A percentile compares a stretch with the other conserved stretches of the same genome.
These are phyloP conservation scores for Ambrosiella beaveri DNA, from an alignment of 2,329 filamentous ascomycete species.

Conservation along the genomic window DNA sequence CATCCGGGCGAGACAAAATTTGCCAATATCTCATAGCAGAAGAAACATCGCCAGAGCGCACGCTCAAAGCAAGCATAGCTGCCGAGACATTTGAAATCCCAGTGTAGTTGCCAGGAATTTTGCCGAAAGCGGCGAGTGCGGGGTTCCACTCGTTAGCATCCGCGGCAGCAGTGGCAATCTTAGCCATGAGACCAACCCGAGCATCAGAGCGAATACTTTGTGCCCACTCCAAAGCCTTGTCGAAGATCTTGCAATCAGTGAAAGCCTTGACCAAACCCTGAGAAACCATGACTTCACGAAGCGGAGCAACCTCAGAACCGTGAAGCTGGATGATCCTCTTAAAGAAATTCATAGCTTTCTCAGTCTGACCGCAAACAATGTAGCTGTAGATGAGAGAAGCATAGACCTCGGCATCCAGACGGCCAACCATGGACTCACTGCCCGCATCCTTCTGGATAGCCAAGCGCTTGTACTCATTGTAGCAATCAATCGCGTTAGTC, in stretches of 20 bases:
- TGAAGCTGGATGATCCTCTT: conserved; percentile 54
- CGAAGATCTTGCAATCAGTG: conserved; percentile 50
- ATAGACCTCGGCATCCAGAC: conserved; percentile 72
- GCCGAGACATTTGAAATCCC: conserved; percentile 45
- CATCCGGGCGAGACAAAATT: conserved; percentile 45
- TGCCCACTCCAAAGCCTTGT: conserved; percentile 59
- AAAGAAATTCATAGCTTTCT: conserved; percentile 73
- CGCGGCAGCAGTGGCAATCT: conserved; percentile 61
- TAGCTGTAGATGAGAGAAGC: conserved; percentile 86
- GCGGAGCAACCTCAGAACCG: conserved; percentile 37
- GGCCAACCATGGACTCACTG: conserved; percentile 46
- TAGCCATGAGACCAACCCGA: conserved; percentile 47
- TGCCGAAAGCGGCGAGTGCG: conserved; percentile 48
- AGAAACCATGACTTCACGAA: conserved; percentile 55
- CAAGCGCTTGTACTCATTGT: conserved; percentile 81
- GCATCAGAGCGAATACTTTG: conserved; percentile 36
- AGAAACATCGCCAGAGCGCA: conserved; percentile 64
- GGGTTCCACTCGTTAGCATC: conserved; percentile 56
- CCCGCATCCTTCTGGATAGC: conserved; percentile 75
- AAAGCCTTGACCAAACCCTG: conserved; percentile 67
- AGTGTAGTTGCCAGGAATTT: conserved; percentile 34
- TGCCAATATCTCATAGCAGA: conserved; percentile 69
- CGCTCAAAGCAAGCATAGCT: conserved; percentile 71
- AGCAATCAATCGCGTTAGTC: conserved; percentile 78
- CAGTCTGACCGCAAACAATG: conserved; percentile 59